These are phyloP conservation scores for Fusarium heterosporum DNA, from an alignment of 2,329 filamentous ascomycete species.

Conservation along the genomic window DNA sequence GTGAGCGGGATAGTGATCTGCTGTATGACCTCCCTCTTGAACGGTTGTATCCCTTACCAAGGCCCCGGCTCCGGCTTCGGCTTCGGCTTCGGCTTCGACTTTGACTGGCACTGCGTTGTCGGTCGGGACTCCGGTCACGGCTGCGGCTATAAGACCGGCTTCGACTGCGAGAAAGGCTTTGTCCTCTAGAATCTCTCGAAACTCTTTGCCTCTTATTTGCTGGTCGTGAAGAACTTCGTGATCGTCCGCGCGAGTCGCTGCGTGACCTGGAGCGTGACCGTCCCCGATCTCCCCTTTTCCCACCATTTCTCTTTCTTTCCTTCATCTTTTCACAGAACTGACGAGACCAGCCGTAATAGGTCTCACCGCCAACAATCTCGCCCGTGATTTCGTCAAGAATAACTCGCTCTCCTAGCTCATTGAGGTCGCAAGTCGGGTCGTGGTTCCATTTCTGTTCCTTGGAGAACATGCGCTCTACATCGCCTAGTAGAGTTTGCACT, in stretches of 20 bases:
- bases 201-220: constrained; percentile 49
- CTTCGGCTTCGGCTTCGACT: constrained; percentile 51
- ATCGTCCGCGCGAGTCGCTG: constrained; percentile 47
- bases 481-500: constrained; percentile 76
- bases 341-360: constrained; percentile 90
- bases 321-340: constrained; percentile 87
- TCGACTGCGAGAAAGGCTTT: constrained; percentile 45
- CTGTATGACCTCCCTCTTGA: constrained; percentile 42
- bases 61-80: no score
- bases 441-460: constrained; percentile 62
- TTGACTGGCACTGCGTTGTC: constrained; percentile 42
- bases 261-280: constrained; percentile 52
- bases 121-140: constrained; percentile 31
- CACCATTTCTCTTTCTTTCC: constrained; percentile 56
- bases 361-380: constrained; percentile 73
- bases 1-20: constrained; percentile 44
- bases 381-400: constrained; percentile 74
- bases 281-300: constrained; percentile 44
- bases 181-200: constrained; percentile 40
- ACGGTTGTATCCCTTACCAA: constrained; percentile 34
- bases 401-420: constrained; percentile 78
- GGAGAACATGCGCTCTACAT: constrained; percentile 76
- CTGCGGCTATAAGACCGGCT: constrained; percentile 48
- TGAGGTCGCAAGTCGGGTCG: constrained; percentile 70
- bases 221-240: constrained; percentile 49